Conservation (phyloP, 257 asterid species). For the Plantago elongata region DNA sequence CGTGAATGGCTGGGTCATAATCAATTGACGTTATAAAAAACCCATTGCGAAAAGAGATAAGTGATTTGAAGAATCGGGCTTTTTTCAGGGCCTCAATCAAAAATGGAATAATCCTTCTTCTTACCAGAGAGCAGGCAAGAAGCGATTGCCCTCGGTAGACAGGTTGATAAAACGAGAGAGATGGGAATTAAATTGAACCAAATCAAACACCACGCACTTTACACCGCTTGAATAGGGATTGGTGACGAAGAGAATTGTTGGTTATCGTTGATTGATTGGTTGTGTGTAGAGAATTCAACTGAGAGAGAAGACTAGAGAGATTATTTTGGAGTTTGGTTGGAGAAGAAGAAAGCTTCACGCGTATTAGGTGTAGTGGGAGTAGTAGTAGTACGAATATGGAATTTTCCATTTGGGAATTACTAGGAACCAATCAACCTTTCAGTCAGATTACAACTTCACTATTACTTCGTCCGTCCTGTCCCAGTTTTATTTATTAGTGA, state of each 20-base stretch:
- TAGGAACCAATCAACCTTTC: too few relatives aligned
- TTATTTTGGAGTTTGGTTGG: not conserved
- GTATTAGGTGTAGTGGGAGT: not conserved
- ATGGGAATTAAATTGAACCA: not conserved
- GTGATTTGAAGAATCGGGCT: not conserved
- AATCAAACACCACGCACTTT: not conserved
- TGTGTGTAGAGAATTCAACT: not conserved
- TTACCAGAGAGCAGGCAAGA: conserved; percentile 30
- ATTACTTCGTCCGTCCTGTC: too few relatives aligned
- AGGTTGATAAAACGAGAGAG: conserved; percentile 1
- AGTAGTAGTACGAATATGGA: too few relatives aligned
- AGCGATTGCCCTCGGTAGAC: conserved; percentile 9
- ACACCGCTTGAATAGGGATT: conserved; percentile 12
- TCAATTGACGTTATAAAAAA: not conserved
- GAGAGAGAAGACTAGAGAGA: not conserved
- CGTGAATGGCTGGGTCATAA: not conserved
- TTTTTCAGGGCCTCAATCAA: not conserved
- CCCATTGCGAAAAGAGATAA: not conserved
- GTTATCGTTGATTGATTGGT: too few relatives aligned
- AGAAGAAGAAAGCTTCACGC: not conserved
- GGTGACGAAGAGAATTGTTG: too few relatives aligned
- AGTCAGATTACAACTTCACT: too few relatives aligned
- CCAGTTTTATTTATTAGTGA: too few relatives aligned
- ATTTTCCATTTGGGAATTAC: too few relatives aligned
- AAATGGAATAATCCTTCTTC: conserved; percentile 6